Base-by-base conservation (phyloP, 2,329 filamentous ascomycete genomes). In the Alternaria panax region DNA sequence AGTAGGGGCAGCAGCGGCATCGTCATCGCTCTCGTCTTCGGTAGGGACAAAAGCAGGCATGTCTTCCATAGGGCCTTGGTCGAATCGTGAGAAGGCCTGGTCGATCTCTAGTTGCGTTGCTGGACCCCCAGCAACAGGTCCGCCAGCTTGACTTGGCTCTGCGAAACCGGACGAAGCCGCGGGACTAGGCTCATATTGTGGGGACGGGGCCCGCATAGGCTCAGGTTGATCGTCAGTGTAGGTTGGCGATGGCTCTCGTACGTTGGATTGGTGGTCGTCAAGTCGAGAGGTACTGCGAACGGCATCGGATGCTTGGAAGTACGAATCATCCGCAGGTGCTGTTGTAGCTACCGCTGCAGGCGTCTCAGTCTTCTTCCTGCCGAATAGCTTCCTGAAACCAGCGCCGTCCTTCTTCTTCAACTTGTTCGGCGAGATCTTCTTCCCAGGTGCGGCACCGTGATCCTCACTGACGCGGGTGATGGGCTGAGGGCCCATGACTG, bases 31-130 rank as follows among this genome's bases (percentile, higher is more conserved):
- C 9, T 76, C 71, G 22, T 79, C 78, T 4, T 78, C 74, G 4
- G 77, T 73, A 11, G 92, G 92, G 11, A 87, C 84, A 72, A 96
- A 96, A 1, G 93, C 92, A 3, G 95, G 94, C 76, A 95, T 91
- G 57, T 98, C 93, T 9, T 86, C 79, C 24, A 97, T 84, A 2
- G 95, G 95, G 2, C 93, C 95, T 79, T 98, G 94, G 71, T 95
- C 91, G 73, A 98, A 98, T 24, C 82, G 83, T 16, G 85, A 85
- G 71, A 89, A 88, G 56, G 89, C 88, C 11, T 84, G 79, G 30
- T 83, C 81, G n/a, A 87, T 86, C 66, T 89, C 84, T 41, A 80
- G 79, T 7, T 83, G 84, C 62, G 91, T 79, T 1, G 84, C 88
- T 69, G 87, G 86, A 34, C 89, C 83, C 5, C 84, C 86, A 6